These are phyloP conservation scores for Panellus pusillus DNA, from an alignment of 768 basidiomycete genomes.

Conservation along the genomic window DNA sequence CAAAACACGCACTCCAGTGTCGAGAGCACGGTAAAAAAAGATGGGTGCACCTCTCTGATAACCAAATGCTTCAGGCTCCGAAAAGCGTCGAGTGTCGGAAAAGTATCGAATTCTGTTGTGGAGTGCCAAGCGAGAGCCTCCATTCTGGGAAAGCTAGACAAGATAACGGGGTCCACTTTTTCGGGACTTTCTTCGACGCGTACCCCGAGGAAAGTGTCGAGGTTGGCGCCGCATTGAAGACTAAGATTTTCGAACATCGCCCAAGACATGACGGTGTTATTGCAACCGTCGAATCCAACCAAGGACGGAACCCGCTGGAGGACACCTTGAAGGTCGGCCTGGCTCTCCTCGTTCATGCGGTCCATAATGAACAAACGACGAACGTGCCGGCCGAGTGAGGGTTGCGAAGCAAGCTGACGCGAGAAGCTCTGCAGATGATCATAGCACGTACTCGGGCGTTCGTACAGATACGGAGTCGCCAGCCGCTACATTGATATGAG, in stretches of 20 bases:
- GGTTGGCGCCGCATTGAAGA: too few relatives aligned
- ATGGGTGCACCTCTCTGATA: not conserved
- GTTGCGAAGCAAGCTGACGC: not conserved
- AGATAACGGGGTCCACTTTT: not conserved
- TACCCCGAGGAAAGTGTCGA: too few relatives aligned
- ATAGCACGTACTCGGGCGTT: not conserved
- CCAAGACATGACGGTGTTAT: too few relatives aligned
- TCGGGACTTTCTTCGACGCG: not conserved
- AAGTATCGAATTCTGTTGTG: not conserved
- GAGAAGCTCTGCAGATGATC: not conserved
- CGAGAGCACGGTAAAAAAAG: constrained; percentile 1
- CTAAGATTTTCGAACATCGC: not conserved
- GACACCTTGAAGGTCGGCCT: not conserved
- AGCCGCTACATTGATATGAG: not conserved
- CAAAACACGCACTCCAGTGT: not conserved
- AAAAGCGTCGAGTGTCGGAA: not conserved
- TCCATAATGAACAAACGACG: not conserved
- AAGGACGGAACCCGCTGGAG: too few relatives aligned
- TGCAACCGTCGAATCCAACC: too few relatives aligned
- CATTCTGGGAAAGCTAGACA: not conserved
- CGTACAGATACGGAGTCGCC: constrained; percentile 2
- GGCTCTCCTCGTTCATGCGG: not conserved
- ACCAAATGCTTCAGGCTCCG: not conserved
- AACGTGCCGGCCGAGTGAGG: not conserved
- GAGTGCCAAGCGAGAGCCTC: not conserved